A percentile compares a stretch with the other conserved stretches of the same genome.
These are phyloP conservation scores for Schrenkiella parvula DNA, from an alignment of 345 rosid species.

Conservation along the genomic window DNA sequence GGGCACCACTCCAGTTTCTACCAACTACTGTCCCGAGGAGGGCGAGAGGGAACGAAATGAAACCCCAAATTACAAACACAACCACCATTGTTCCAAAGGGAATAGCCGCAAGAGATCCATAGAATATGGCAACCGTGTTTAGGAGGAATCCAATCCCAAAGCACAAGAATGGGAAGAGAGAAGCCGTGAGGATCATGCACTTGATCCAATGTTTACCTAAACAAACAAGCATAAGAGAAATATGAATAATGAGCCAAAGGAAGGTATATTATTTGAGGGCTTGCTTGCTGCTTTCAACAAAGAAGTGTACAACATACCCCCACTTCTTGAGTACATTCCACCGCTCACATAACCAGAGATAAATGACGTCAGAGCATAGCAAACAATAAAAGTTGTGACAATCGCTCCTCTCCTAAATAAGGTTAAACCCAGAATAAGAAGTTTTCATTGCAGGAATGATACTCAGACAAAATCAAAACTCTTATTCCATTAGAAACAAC, in stretches of 20 bases:
- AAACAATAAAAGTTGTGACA: constrained; percentile 92
- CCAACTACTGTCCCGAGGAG: constrained; percentile 94
- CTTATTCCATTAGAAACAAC: background rate
- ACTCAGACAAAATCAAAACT: background rate
- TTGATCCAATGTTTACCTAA: constrained; percentile 94
- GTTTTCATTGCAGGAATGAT: background rate
- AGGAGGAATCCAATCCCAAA: constrained; percentile 83
- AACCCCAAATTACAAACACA: constrained; percentile 88
- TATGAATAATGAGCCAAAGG: background rate
- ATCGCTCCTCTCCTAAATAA: constrained; percentile 95
- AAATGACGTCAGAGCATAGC: constrained; percentile 96
- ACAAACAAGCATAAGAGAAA: background rate
- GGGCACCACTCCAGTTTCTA: constrained; percentile 93
- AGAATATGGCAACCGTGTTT: constrained; percentile 87
- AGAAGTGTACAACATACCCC: constrained; percentile 52
- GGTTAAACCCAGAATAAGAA: background rate
- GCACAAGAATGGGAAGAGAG: constrained; percentile 88
- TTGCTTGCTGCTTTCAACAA: background rate
- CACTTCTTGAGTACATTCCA: constrained; percentile 97
- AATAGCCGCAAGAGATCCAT: constrained; percentile 91
- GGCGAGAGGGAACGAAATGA: constrained; percentile 90
- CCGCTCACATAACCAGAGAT: constrained; percentile 98
- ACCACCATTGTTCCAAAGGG: constrained; percentile 97
- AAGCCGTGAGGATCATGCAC: constrained; percentile 92
- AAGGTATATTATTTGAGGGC: background rate